These are phyloP conservation scores for Trametes cingulata DNA, from an alignment of 768 basidiomycete species.

Conservation along the genomic window DNA sequence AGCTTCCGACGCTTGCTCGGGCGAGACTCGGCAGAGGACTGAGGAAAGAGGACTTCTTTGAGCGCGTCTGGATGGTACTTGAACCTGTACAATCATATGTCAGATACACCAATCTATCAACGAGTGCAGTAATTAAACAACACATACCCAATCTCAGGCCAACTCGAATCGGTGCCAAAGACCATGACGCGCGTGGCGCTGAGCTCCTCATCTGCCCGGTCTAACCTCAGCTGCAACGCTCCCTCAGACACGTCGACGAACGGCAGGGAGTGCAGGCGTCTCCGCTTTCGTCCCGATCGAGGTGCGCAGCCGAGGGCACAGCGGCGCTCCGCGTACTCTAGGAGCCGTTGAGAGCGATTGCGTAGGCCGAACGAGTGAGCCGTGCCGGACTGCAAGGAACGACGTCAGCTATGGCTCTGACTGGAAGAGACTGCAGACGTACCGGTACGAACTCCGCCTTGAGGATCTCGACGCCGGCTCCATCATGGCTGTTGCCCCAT, in stretches of 20 bases:
- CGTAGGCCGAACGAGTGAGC: conserved; percentile 56
- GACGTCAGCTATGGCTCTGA: not conserved
- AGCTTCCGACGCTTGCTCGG: conserved; percentile 22
- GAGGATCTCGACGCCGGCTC: conserved; percentile 72
- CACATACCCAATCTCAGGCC: conserved; percentile 20
- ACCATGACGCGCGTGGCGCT: conserved; percentile 17
- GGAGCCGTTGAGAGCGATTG: conserved; percentile 65
- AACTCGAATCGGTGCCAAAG: conserved; percentile 18
- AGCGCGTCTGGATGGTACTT: conserved; percentile 33
- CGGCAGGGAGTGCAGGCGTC: conserved; percentile 6
- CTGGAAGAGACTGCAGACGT: conserved; percentile 23
- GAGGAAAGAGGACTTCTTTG: conserved; percentile 28
- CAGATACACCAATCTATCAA: not conserved
- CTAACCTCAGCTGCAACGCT: conserved; percentile 8
- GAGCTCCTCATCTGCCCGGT: conserved; percentile 15
- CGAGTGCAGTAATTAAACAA: no score
- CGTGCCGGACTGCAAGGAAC: conserved; percentile 45
- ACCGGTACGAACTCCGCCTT: conserved; percentile 66
- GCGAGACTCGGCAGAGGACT: not conserved
- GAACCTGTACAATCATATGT: conserved; percentile 27
- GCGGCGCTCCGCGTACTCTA: conserved; percentile 66
- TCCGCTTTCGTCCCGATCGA: conserved; percentile 7
- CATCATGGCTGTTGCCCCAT: conserved; percentile 82
- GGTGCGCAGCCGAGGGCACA: conserved; percentile 38
- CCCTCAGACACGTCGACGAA: conserved; percentile 3